Evolutionary conservation across 2,329 filamentous ascomycete species (phyloP).

Genomic region (Verticillium klebahnii): DNA sequence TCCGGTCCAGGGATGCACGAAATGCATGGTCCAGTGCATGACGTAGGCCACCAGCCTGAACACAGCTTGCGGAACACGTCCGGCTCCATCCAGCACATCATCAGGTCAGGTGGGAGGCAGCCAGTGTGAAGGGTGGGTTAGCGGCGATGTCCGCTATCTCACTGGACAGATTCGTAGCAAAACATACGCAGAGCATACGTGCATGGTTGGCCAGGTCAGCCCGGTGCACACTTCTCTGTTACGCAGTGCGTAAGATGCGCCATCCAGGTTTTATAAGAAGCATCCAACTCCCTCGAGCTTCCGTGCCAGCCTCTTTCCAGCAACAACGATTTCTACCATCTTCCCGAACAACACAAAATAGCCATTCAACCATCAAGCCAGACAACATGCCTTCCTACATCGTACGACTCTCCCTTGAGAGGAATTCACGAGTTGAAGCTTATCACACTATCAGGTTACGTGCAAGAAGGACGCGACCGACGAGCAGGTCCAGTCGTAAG

Average conservation of each 20-base stretch:
- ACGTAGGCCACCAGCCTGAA: not conserved
- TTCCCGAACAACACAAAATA: not conserved
- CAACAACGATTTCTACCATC: not conserved
- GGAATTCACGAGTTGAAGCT: constrained; percentile 5
- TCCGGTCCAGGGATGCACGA: not conserved
- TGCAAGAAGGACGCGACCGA: constrained; percentile 66
- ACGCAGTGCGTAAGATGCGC: not conserved
- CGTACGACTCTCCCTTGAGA: constrained; percentile 28
- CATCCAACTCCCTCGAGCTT: not conserved
- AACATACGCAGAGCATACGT: not conserved
- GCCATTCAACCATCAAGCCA: constrained; percentile 1
- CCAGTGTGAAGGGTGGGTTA: not conserved
- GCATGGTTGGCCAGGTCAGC: not conserved
- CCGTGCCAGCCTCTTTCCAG: not conserved
- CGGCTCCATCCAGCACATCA: not conserved
- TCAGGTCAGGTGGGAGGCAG: not conserved
- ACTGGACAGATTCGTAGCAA: not conserved
- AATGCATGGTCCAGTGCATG: not conserved
- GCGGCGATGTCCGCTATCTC: not conserved
- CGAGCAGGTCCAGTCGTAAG: constrained; percentile 65
- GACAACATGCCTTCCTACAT: constrained; percentile 53
- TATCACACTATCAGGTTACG: constrained; percentile 57
- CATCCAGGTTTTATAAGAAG: not conserved
- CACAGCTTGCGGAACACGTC: not conserved
- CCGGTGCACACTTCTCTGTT: not conserved